Evolutionary conservation across 2,329 filamentous ascomycete genomes (phyloP), one percentile per base, ranked within the genome.

Genomic region (Remersonia thermophila): DNA sequence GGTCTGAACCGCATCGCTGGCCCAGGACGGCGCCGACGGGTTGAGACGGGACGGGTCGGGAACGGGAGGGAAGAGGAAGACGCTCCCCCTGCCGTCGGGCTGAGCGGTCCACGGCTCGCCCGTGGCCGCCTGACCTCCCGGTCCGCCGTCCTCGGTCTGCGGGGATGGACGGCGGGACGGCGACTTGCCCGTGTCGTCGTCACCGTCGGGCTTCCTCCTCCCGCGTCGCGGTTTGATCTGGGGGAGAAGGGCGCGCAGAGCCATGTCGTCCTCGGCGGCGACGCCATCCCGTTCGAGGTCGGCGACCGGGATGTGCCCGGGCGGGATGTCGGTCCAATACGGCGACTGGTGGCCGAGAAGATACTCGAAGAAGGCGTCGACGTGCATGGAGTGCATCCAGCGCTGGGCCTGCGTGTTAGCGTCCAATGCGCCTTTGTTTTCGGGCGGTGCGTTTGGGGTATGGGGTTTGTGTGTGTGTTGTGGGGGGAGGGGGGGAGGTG

Each of bases 321-420:
- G 62, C 0, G 86, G 86, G 16, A 93, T 70, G 26, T 84, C 73
- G 12, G 72, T 77, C 64, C 80, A 93, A 57, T 95, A 95, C 0
- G 73, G 61, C 56, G 93, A 85, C 17, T 72, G 64, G 45, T 85
- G 85, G 33, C 77, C 75, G 43, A 89, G 68, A 14, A 93, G 73
- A 55, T 85, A 95, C 55, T 93, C 85, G 51, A 94, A 95, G 55
- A 95, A 95, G 9, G 85, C 83, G 64, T 93, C 84, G 35, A 94
- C 77, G 55, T 94, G 87, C 81, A 93, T 89, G 4, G 86, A 87
- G 55, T 85, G 84, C 83, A 95, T 91, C 87, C 87, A 95, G 53
- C 89, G 79, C 83, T 83, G 20, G n/a, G n/a, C n/a, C n/a, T n/a
- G n/a, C n/a, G n/a, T n/a, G n/a, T n/a, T n/a, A n/a, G n/a, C n/a